phyloP scores from a whole-genome alignment of 108 stramenopile species.

The Nannochloropsis salina region DNA sequence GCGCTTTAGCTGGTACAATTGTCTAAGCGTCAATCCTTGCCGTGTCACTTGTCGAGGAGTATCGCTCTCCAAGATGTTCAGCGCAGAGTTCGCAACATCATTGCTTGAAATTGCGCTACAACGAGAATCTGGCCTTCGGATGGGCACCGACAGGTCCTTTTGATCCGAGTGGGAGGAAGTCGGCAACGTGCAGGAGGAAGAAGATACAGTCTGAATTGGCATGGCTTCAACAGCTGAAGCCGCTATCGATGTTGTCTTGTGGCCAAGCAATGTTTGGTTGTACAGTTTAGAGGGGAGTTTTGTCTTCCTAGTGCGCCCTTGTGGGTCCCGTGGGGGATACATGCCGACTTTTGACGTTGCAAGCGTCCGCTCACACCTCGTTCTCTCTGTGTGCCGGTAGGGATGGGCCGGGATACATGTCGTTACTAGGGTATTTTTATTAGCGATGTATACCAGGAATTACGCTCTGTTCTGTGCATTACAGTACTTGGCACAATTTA shows the following conservation, averaged over 20 bases:
- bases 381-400: no score
- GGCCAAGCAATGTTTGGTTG: background rate
- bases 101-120: no score
- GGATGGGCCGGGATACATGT: no score
- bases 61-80: background rate
- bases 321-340: background rate
- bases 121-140: no score
- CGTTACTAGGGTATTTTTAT: no score
- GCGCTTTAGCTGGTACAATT: background rate
- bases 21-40: background rate
- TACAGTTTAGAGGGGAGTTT: conserved; percentile 13
- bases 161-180: background rate
- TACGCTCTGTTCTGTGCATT: no score
- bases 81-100: no score
- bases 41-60: background rate
- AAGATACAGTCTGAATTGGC: no score
- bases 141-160: no score
- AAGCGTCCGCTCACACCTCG: no score
- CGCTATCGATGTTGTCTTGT: background rate
- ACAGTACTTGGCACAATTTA: no score
- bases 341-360: background rate
- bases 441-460: no score
- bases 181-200: background rate
- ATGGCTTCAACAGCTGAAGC: background rate
- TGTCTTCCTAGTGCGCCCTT: conserved; percentile 9